Base-by-base conservation (phyloP, 257 asterid species). In the Forsythia viridissima region DNA sequence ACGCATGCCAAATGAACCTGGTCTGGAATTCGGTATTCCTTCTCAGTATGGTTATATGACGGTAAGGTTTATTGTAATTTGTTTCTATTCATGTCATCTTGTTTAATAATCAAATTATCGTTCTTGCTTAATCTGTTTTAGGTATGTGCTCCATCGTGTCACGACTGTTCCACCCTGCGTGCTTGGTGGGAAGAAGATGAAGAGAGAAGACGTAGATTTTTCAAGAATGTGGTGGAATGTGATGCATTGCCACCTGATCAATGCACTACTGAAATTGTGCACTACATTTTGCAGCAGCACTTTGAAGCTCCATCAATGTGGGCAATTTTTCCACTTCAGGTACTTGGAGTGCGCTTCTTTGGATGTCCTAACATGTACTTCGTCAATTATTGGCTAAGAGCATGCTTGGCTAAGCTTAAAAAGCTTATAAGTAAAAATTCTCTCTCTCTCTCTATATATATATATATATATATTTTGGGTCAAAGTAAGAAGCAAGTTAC, bases 131-230 rank as follows among this genome's bases (percentile, higher is more conserved):
- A 8, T 57, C 72, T 71, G 7, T 46, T 51, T 79, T 69, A 94
- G 99, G 98, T 95, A n/a, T 88, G 92, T 82, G 99, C 99, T 80
- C 99, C 98, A 51, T 95, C 99, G 9, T 95, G 99, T 79, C 98
- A 95, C 39, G 99, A 95, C 85, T 93, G 99, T 70, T 93, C 98
- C 70, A 92, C 99, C 46, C 90, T 96, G 20, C 97, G 98, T 59
- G 99, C 97, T 46, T 95, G 99, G 99, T 95, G 99, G 99, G 98
- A 95, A 89, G 99, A 95, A 87, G 97, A 95, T 65, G 98, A 89
- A 73, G 98, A 90, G 65, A 87, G 97, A 73, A 89, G 98, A 71
- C 81, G 80, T 37, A 84, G 88, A 57, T 95, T 67, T 77, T 91
- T 90, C 87, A 82, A 87, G 82, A 76, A 86, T 3, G 89, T 93